phyloP scores from a whole-genome alignment of 805 yeast species.

The Tetrapisispora phaffii region DNA sequence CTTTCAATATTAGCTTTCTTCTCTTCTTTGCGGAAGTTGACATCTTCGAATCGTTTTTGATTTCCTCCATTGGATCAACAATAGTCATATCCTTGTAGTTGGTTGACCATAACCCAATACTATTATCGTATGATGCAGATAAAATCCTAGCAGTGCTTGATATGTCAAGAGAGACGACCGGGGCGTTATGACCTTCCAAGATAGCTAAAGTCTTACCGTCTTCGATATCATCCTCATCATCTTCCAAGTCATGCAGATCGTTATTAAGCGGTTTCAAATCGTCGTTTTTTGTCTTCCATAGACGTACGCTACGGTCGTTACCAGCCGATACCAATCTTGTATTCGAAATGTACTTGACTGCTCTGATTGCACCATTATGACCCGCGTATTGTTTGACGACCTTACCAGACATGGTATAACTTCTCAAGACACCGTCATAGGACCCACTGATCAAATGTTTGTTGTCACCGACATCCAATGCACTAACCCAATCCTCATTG shows the following conservation, averaged over 20 bases:
- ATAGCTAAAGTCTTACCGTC: slow-evolving; percentile 74
- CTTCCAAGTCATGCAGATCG: slow-evolving; percentile 16
- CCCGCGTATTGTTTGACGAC: slow-evolving; percentile 76
- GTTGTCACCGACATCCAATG: slow-evolving; percentile 36
- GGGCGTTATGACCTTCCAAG: slow-evolving; percentile 80
- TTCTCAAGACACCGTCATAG: slow-evolving; percentile 88
- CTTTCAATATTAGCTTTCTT: slow-evolving; percentile 69
- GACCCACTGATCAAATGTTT: slow-evolving; percentile 71
- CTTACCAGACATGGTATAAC: slow-evolving; percentile 70
- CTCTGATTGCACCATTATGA: slow-evolving; percentile 77
- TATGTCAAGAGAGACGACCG: slow-evolving; percentile 72
- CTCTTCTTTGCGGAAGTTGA: slow-evolving; percentile 84
- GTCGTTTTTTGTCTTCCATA: slow-evolving; percentile 65
- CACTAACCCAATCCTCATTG: slow-evolving; percentile 93
- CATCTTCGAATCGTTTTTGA: slow-evolving; percentile 36
- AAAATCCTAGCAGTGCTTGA: slow-evolving; percentile 51
- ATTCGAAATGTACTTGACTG: slow-evolving; percentile 69
- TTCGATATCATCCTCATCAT: slow-evolving; percentile 42
- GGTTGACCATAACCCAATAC: slow-evolving; percentile 84
- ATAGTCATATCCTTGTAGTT: slow-evolving; percentile 73
- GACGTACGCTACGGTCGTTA: slow-evolving; percentile 76
- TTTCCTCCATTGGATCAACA: slow-evolving; percentile 39
- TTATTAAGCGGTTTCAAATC: slow-evolving; percentile 6
- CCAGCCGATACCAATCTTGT: slow-evolving; percentile 77
- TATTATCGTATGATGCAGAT: slow-evolving; percentile 75